A percentile compares a stretch with the other conserved stretches of the same genome.
Conservation (phyloP, 2,329 filamentous ascomycete genomes). For the Pyrenophora seminiperda region DNA sequence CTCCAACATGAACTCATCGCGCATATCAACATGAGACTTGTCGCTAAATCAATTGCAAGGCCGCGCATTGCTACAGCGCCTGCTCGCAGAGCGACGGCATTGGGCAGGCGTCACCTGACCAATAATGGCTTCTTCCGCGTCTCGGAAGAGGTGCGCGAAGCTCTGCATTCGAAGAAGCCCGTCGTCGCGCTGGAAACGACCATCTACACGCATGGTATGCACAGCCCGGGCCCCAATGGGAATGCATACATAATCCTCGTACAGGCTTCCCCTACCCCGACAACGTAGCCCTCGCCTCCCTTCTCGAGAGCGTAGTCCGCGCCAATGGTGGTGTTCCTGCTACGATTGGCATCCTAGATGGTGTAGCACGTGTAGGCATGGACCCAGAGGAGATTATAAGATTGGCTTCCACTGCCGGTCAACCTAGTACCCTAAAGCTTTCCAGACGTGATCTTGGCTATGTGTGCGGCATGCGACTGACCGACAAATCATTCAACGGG, state of each 20-base stretch:
- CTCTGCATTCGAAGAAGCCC: slow-evolving; percentile 73
- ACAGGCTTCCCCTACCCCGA: slow-evolving; percentile 72
- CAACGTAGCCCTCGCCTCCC: slow-evolving; percentile 75
- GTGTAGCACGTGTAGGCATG: slow-evolving; percentile 81
- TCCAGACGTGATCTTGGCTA: slow-evolving; percentile 87
- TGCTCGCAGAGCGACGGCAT: not conserved
- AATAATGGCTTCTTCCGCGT: slow-evolving; percentile 66
- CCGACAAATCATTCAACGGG: slow-evolving; percentile 74
- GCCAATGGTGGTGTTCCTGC: slow-evolving; percentile 79
- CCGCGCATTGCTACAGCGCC: slow-evolving; percentile 16
- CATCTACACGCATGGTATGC: slow-evolving; percentile 88
- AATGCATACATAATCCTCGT: not conserved
- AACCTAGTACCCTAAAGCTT: slow-evolving; percentile 74
- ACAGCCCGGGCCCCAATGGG: not conserved
- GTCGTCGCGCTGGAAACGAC: slow-evolving; percentile 94
- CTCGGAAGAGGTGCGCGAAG: slow-evolving; percentile 82
- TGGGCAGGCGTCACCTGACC: slow-evolving; percentile 36
- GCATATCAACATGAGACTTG: slow-evolving; percentile 32
- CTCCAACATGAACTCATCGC: slow-evolving; percentile 14
- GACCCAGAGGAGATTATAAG: slow-evolving; percentile 71
- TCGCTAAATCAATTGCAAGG: slow-evolving; percentile 24
- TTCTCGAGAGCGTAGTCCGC: slow-evolving; percentile 81
- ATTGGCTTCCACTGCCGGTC: slow-evolving; percentile 68
- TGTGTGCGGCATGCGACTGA: slow-evolving; percentile 72
- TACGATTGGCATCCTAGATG: slow-evolving; percentile 85